Conservation (phyloP, 306 rosid species). For the Prunus armeniaca region DNA sequence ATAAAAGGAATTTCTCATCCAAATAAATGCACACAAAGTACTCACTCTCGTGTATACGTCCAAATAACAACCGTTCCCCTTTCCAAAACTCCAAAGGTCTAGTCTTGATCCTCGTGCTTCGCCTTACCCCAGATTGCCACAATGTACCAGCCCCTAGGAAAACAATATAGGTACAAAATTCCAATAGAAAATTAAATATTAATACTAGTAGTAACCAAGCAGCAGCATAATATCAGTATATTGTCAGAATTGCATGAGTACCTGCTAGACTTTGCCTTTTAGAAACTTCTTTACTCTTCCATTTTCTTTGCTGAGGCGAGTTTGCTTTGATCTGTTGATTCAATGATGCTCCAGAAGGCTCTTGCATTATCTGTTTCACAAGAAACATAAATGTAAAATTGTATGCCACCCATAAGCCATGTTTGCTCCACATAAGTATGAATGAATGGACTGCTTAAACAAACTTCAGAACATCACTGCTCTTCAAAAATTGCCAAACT, state of each 20-base stretch:
- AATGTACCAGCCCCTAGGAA: slow-evolving; percentile 63
- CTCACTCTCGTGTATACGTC: slow-evolving; percentile 78
- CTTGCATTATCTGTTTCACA: slow-evolving; percentile 19
- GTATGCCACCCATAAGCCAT: not conserved
- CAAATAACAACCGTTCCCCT: slow-evolving; percentile 74
- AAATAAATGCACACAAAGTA: not conserved
- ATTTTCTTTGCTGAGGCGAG: slow-evolving; percentile 14
- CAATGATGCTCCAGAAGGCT: slow-evolving; percentile 21
- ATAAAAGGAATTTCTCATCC: not conserved
- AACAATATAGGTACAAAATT: not conserved
- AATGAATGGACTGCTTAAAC: not conserved
- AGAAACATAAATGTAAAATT: not conserved
- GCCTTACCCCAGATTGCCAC: slow-evolving; percentile 66
- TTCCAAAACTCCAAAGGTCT: slow-evolving; percentile 93
- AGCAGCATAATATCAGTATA: not conserved
- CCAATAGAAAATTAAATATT: not conserved
- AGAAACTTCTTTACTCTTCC: slow-evolving; percentile 21
- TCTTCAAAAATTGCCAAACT: not conserved
- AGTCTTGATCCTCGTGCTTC: slow-evolving; percentile 75
- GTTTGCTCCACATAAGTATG: not conserved
- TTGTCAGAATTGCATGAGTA: slow-evolving; percentile 19
- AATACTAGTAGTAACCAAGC: not conserved
- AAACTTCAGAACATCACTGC: not conserved
- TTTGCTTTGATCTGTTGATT: slow-evolving; percentile 35
- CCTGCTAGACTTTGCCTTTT: slow-evolving; percentile 75